Evolutionary conservation across 768 basidiomycete genomes (phyloP).

Genomic region (Trametes punicea): DNA sequence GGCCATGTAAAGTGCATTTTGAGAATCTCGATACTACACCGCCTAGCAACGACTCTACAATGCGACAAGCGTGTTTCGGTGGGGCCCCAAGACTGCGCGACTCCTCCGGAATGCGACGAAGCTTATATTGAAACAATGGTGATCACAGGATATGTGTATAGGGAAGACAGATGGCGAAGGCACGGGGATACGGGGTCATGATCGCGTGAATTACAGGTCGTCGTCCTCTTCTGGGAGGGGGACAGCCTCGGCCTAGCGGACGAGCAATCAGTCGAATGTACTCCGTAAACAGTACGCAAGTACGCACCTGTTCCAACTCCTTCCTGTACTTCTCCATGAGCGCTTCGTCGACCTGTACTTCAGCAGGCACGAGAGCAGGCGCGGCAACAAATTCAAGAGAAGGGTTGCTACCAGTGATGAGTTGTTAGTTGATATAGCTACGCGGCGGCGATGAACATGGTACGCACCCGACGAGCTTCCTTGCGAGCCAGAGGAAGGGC

Average conservation of each 20-base stretch:
- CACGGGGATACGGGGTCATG: conserved; percentile 12
- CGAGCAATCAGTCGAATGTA: conserved; percentile 1
- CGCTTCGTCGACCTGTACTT: conserved; percentile 75
- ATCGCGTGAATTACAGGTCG: conserved; percentile 37
- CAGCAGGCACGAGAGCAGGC: conserved; percentile 91
- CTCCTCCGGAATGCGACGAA: conserved; percentile 16
- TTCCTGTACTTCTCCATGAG: conserved; percentile 78
- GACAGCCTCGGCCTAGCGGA: conserved; percentile 71
- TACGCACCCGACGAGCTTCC: conserved; percentile 93
- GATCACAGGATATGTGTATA: conserved; percentile 24
- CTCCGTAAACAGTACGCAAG: neutral
- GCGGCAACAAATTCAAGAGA: conserved; percentile 94
- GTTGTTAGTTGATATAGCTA: neutral
- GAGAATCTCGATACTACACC: conserved; percentile 8
- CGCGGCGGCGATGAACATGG: neutral
- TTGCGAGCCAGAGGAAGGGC: conserved; percentile 98
- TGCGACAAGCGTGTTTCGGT: conserved; percentile 1
- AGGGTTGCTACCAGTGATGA: conserved; percentile 56
- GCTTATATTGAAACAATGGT: conserved; percentile 24
- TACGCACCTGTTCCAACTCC: conserved; percentile 67
- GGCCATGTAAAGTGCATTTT: neutral
- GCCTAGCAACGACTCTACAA: conserved; percentile 11
- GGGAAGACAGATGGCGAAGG: conserved; percentile 17
- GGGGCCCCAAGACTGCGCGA: neutral
- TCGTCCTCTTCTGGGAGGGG: conserved; percentile 99